Evolutionary conservation across 1,284 basidiomycete species (phyloP).

Genomic region (Grifola frondosa): DNA sequence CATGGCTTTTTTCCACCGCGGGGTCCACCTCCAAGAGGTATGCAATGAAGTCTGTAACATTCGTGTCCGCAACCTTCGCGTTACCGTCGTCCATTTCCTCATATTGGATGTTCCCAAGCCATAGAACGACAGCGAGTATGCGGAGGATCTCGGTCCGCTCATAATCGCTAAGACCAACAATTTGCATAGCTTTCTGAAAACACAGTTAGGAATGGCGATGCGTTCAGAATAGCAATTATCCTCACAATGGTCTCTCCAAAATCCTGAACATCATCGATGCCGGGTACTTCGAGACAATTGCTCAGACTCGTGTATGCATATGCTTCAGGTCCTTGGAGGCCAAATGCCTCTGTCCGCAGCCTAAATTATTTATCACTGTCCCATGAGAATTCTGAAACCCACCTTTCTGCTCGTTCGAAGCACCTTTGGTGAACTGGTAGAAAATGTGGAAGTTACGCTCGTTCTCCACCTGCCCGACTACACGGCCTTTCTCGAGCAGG

Average conservation of each 20-base stretch:
- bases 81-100: slow-evolving; percentile 90
- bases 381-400: too few relatives aligned
- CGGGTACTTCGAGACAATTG: slow-evolving; percentile 89
- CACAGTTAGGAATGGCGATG: slow-evolving; percentile 14
- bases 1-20: slow-evolving; percentile 79
- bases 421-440: slow-evolving; percentile 98
- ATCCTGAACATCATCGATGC: slow-evolving; percentile 89
- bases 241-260: slow-evolving; percentile 86
- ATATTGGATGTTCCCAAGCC: slow-evolving; percentile 96
- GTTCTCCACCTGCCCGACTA: slow-evolving; percentile 95
- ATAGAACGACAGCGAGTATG: slow-evolving; percentile 90
- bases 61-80: slow-evolving; percentile 76
- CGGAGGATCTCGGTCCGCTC: slow-evolving; percentile 95
- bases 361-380: too few relatives aligned
- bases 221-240: not conserved
- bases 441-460: slow-evolving; percentile 99
- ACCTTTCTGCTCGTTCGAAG: slow-evolving; percentile 87
- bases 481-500: slow-evolving; percentile 94
- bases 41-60: slow-evolving; percentile 93
- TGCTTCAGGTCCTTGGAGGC: slow-evolving; percentile 95
- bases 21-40: slow-evolving; percentile 92
- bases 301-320: slow-evolving; percentile 94
- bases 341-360: slow-evolving; percentile 89
- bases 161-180: slow-evolving; percentile 81
- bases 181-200: slow-evolving; percentile 86